phyloP scores from a whole-genome alignment of 345 rosid species.

The Hibiscus syriacus region DNA sequence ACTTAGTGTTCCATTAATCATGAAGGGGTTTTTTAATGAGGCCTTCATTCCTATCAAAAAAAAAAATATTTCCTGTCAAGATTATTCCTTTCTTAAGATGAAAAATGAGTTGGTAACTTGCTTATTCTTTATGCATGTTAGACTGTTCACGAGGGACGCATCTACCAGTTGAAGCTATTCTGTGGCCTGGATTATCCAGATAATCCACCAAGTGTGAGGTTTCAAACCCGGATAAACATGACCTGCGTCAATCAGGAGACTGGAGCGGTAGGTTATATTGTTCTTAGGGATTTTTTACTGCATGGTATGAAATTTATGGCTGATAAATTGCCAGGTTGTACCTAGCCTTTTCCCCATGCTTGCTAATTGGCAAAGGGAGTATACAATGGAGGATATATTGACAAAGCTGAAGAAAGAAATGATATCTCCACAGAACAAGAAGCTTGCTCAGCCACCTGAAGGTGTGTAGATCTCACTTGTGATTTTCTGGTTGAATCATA shows the following conservation, averaged over 20 bases:
- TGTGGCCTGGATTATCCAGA: background rate
- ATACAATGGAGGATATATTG: background rate
- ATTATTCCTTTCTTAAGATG: background rate
- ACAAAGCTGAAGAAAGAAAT: background rate
- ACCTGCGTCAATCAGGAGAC: background rate
- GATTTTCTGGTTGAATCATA: background rate
- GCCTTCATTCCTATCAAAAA: too few species aligned
- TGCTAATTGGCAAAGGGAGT: slow-evolving; percentile 1
- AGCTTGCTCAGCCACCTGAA: slow-evolving; percentile 1
- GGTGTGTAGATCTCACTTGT: background rate
- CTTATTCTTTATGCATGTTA: background rate
- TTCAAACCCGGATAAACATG: slow-evolving; percentile 5
- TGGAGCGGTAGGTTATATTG: background rate
- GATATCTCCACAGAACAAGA: slow-evolving; percentile 1
- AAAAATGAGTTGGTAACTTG: background rate
- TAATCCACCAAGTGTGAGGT: slow-evolving; percentile 2
- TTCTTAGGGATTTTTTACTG: background rate
- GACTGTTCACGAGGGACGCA: slow-evolving; percentile 3
- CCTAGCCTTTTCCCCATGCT: slow-evolving; percentile 3
- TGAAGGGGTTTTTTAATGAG: too few species aligned
- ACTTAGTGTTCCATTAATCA: too few species aligned
- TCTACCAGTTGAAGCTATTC: background rate
- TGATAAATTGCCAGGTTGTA: background rate
- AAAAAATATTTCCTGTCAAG: background rate
- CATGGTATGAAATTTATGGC: background rate